Conservation (phyloP, 176 grass and related monocot genomes). For the Triticum timopheevii region DNA sequence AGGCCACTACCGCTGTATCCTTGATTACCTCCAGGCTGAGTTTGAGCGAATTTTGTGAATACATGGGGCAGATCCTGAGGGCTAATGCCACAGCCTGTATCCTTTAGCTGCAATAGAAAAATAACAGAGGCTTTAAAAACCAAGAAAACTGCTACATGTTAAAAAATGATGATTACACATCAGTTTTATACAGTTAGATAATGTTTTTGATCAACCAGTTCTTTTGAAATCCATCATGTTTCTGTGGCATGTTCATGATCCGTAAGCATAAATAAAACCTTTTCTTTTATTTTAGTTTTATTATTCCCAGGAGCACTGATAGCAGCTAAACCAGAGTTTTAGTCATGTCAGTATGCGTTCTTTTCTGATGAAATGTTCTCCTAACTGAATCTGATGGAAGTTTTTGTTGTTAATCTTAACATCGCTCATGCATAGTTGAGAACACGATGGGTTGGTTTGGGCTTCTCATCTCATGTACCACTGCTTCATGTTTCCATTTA, state of each 20-base stretch:
- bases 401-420: not conserved
- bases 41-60: slow-evolving; percentile 88
- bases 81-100: slow-evolving; percentile 95
- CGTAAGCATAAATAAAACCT: not conserved
- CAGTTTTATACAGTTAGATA: not conserved
- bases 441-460: not conserved
- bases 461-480: not conserved
- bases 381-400: no score
- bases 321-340: not conserved
- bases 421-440: not conserved
- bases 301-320: not conserved
- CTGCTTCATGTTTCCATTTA: not conserved
- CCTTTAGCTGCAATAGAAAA: slow-evolving; percentile 63
- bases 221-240: not conserved
- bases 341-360: not conserved
- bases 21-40: slow-evolving; percentile 55
- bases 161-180: not conserved
- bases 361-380: slow-evolving; percentile 13
- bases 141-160: no score
- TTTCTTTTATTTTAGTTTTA: not conserved
- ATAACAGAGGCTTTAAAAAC: slow-evolving; percentile 25
- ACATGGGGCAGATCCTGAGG: slow-evolving; percentile 80
- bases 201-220: not conserved
- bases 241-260: not conserved
- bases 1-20: slow-evolving; percentile 76